Evolutionary conservation across 148 eudicot genomes (phyloP).

Genomic region (Bassia scoparia): DNA sequence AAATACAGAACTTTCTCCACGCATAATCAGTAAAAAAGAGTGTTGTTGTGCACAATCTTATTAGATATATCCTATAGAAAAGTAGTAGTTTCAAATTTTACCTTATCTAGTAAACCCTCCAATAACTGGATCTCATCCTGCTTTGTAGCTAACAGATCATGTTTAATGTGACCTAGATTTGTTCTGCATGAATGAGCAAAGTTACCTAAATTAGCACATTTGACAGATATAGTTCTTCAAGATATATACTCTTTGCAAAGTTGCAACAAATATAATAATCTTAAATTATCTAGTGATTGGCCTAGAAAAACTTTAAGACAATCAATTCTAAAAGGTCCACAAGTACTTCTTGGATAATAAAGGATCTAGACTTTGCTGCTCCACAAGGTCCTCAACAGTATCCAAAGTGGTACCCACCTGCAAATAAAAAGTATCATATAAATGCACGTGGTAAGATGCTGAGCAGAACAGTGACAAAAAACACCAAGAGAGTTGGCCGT

Average conservation of each 20-base stretch:
- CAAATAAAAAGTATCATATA: constrained; percentile 19
- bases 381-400: constrained; percentile 61
- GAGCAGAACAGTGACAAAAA: too few relatives aligned
- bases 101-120: constrained; percentile 45
- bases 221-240: background rate
- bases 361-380: constrained; percentile 68
- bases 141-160: constrained; percentile 39
- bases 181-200: constrained; percentile 45
- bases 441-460: too few relatives aligned
- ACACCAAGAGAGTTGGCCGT: too few relatives aligned
- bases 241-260: background rate
- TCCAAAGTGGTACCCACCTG: constrained; percentile 57
- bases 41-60: too few relatives aligned
- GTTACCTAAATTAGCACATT: background rate
- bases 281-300: background rate
- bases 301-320: background rate
- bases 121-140: constrained; percentile 51
- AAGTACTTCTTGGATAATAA: constrained; percentile 54
- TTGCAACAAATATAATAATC: background rate
- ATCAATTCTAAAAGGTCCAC: constrained; percentile 14
- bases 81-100: constrained; percentile 6
- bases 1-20: too few relatives aligned
- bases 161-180: constrained; percentile 41
- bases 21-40: too few relatives aligned
- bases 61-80: too few relatives aligned